phyloP scores from a whole-genome alignment of 1,284 basidiomycete genomes.

The Erythrobasidium hasegawianum region DNA sequence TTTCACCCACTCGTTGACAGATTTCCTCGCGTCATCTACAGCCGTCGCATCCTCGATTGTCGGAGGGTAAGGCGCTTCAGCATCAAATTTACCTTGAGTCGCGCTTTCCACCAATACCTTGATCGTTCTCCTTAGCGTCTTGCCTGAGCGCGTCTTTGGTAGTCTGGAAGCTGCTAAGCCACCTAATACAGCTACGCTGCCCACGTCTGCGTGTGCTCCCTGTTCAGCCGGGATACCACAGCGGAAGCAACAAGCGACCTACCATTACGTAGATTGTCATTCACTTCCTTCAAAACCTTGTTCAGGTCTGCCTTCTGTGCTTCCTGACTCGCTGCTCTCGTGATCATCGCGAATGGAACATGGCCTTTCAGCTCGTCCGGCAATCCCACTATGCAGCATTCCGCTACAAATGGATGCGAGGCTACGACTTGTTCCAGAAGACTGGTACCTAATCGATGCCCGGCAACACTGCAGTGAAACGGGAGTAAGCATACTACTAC shows the following conservation, averaged over 20 bases:
- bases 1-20: constrained; percentile 13
- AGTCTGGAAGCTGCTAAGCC: constrained; percentile 42
- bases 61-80: constrained; percentile 17
- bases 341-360: constrained; percentile 46
- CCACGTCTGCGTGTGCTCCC: constrained; percentile 43
- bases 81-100: constrained; percentile 13
- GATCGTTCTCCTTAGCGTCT: constrained; percentile 41
- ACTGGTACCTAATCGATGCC: constrained; percentile 45
- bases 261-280: too few species aligned
- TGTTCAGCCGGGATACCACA: constrained; percentile 38
- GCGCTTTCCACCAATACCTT: constrained; percentile 33
- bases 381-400: constrained; percentile 47
- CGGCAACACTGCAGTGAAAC: constrained; percentile 41
- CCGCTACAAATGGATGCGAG: constrained; percentile 26
- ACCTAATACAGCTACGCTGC: constrained; percentile 44
- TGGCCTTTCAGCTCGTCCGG: constrained; percentile 47
- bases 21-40: constrained; percentile 25
- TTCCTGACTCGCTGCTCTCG: constrained; percentile 37
- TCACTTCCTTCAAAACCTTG: constrained; percentile 44
- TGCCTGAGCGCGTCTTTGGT: constrained; percentile 46
- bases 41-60: constrained; percentile 32
- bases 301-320: constrained; percentile 33
- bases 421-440: constrained; percentile 44
- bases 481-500: too few species aligned
- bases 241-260: too few species aligned